phyloP scores from a whole-genome alignment of 2,329 filamentous ascomycete genomes.

The Ascochyta lentis region DNA sequence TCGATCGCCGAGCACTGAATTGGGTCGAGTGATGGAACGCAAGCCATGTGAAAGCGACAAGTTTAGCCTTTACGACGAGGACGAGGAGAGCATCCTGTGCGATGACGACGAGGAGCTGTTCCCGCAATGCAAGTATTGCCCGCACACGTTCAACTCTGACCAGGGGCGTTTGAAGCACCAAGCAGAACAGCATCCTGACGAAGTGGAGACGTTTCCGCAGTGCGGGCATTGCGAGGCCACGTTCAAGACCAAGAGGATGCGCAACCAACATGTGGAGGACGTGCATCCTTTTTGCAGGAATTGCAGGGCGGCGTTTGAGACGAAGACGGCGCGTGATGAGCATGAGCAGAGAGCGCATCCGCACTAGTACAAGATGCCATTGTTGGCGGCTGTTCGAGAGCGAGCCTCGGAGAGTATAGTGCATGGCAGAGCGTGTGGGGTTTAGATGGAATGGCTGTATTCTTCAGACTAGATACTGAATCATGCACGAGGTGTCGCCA shows the following conservation, averaged over 20 bases:
- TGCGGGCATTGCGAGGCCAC: neutral
- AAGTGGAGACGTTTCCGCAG: neutral
- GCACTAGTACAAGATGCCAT: neutral
- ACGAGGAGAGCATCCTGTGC: too few relatives aligned
- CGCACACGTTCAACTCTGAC: neutral
- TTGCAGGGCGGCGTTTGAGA: neutral
- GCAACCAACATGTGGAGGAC: neutral
- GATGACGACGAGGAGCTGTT: neutral
- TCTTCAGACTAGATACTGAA: neutral
- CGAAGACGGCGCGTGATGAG: neutral
- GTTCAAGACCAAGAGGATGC: neutral
- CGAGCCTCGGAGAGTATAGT: too few relatives aligned
- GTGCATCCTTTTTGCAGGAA: neutral
- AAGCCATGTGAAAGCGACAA: neutral
- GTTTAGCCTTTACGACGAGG: too few relatives aligned
- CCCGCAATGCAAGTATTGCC: neutral
- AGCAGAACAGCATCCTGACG: neutral
- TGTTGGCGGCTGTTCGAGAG: neutral
- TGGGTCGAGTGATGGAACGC: neutral
- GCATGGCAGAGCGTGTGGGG: neutral
- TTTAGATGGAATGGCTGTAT: neutral
- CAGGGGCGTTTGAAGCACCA: neutral
- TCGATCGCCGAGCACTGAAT: neutral
- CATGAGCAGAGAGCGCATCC: neutral
- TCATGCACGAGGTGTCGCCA: neutral